Evolutionary conservation across 1,284 basidiomycete species (phyloP), one percentile per base, ranked within the genome.

Genomic region (Anthracocystis panici-leucophaei): DNA sequence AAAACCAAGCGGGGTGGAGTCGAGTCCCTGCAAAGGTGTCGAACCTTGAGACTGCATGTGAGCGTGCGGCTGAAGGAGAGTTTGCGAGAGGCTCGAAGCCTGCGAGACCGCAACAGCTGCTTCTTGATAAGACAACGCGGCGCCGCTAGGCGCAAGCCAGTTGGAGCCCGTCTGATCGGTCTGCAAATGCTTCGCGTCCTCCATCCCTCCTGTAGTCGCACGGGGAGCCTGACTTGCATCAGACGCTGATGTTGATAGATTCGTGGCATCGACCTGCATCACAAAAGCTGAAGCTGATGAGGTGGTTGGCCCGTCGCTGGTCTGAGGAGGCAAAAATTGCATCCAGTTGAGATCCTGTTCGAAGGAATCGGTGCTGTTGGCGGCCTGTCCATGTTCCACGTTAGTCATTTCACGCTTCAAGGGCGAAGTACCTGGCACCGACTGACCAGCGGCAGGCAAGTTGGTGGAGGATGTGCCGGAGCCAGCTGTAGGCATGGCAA

Each of bases 331-430:
- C 14, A 71, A 38, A 21, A 65, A 71, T 7, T 65, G 58, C 62
- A 65, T 71, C 68, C 68, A 71, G 21, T 58, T 65, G 40, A 71
- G 42, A 12, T 65, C 68, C n/a, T 65, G 57, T 6, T 40, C 62
- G 18, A 71, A 65, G 12, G 40, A 21, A 2, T 71, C 63, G 2
- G 51, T 31, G 25, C 18, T 51, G 25, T 42, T 53, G 10, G 45
- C 46, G 5, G 11, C 52, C 12, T 16, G 42, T 9, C 4, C 51
- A 16, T 40, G 45, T 27, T 71, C 68, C 3, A 23, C 25, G 46
- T 42, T 38, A 2, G 33, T 33, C 2, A 10, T 3, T 9, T 71
- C 68, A 23, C 63, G 68, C 27, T 71, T 71, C 3, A 56, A 50
- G 5, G 63, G 58, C 21, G 68, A 71, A 0, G 54, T 46, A 6